Conservation (phyloP, 805 yeast genomes). For the Schwanniomyces polymorphus region DNA sequence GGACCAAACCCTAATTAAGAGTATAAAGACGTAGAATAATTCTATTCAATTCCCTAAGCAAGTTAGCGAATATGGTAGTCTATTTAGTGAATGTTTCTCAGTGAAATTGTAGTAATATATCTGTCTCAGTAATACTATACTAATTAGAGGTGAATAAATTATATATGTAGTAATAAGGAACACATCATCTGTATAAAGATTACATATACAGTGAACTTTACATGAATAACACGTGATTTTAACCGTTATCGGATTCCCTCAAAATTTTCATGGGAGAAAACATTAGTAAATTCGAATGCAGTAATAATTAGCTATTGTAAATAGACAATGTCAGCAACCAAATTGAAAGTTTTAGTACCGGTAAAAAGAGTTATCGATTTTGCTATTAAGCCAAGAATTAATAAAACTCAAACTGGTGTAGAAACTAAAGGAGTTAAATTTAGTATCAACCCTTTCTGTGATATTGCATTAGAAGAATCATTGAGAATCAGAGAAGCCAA, state of each 20-base stretch:
- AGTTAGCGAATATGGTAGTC: too few species aligned
- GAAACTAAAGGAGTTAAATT: conserved; percentile 90
- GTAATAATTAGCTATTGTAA: neutral
- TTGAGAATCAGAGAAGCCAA: conserved; percentile 68
- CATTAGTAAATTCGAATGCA: neutral
- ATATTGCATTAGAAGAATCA: conserved; percentile 96
- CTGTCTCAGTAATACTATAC: too few species aligned
- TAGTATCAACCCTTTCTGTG: conserved; percentile 95
- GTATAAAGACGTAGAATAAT: too few species aligned
- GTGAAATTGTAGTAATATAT: too few species aligned
- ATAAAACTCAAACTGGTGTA: conserved; percentile 78
- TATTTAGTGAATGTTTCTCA: too few species aligned
- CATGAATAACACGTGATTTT: too few species aligned
- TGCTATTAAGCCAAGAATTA: conserved; percentile 90
- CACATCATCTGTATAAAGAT: too few species aligned
- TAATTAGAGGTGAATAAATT: too few species aligned
- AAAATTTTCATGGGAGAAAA: neutral
- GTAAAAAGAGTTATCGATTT: conserved; percentile 94
- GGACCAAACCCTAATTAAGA: too few species aligned
- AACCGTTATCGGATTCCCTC: neutral
- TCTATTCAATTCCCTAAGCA: too few species aligned
- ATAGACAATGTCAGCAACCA: conserved; percentile 26
- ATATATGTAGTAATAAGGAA: too few species aligned
- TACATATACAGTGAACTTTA: too few species aligned
- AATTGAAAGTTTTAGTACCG: conserved; percentile 81